Conservation (phyloP, 2,329 filamentous ascomycete genomes). For the Microdochium bolleyi region DNA sequence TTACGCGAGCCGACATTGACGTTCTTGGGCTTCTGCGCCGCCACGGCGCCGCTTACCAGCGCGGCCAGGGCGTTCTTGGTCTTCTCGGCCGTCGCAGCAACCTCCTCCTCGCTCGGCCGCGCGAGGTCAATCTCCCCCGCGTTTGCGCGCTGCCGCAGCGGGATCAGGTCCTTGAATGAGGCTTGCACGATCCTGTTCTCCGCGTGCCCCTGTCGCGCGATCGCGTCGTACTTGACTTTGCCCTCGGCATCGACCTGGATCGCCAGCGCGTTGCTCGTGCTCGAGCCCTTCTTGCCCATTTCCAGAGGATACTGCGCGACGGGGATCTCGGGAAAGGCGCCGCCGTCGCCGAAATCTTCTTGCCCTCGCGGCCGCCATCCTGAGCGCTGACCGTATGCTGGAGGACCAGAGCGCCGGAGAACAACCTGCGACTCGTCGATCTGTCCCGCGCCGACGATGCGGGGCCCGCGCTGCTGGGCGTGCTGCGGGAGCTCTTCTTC, state of each 20-base stretch:
- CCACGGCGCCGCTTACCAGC: constrained; percentile 76
- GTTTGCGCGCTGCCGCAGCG: constrained; percentile 84
- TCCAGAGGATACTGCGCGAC: constrained; percentile 93
- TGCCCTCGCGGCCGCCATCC: constrained; percentile 85
- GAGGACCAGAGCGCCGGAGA: constrained; percentile 71
- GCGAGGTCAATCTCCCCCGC: constrained; percentile 85
- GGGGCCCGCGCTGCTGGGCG: constrained; percentile 68
- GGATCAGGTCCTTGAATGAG: constrained; percentile 95
- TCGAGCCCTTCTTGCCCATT: constrained; percentile 76
- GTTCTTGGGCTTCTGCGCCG: constrained; percentile 93
- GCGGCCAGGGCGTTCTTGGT: constrained; percentile 80
- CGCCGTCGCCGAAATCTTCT: constrained; percentile 94
- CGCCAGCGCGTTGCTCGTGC: constrained; percentile 78
- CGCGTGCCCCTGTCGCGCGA: constrained; percentile 80
- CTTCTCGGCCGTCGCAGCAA: constrained; percentile 75
- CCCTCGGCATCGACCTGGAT: constrained; percentile 86
- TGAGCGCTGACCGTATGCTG: constrained; percentile 76
- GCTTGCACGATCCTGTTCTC: constrained; percentile 83
- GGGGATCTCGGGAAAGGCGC: constrained; percentile 88
- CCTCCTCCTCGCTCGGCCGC: constrained; percentile 76
- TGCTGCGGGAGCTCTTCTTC: constrained; percentile 71
- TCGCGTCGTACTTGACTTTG: constrained; percentile 93
- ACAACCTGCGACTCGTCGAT: constrained; percentile 83
- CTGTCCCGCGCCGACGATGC: constrained; percentile 72
- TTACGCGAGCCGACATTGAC: constrained; percentile 73